Base-by-base conservation (phyloP, 2,329 filamentous ascomycete genomes). In the Cladosporium cucumerinum region DNA sequence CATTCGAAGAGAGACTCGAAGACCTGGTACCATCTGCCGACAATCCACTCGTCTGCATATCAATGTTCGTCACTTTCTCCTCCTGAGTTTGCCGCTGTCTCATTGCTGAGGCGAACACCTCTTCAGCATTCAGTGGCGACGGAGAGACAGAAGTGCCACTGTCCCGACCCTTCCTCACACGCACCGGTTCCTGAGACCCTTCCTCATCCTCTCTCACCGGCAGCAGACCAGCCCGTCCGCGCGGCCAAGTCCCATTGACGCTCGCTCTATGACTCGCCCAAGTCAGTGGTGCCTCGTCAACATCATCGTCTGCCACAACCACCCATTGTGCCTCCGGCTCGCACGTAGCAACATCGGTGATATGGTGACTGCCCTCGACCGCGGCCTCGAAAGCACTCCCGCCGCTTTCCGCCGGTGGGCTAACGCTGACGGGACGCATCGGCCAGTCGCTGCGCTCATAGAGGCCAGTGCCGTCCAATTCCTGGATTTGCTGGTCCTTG, bases 371-470 rank as follows among this genome's bases (percentile, higher is more conserved):
- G 23, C 62, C 62, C 26, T 64, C 46, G 5, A n/a, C 18, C 3
- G 21, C 46, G 14, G 4, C 58, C 8, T 34, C 14, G 16, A 28
- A 32, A 26, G 21, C 32, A 34, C 52, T 55, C 43, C 46, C 39
- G 58, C 32, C 21, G 49, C 51, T 55, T 30, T 63, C 63, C 26
- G 18, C 32, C 21, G 62, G 54, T 18, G 68, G 66, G 51, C 65
- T 67, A 25, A 66, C 66, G 52, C 63, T 64, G 18, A 61, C 34
- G 32, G 55, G 57, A 39, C 46, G 63, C 51, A 74, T 65, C 32
- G 72, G 73, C 73, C 73, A 74, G 63, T 74, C 68, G 52, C 66
- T 65, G 49, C 70, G 65, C 46, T 74, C 69, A 64, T 74, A 66
- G 61, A 73, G 49, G 26, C 68, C 71, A 18, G 70, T 71, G 26